Evolutionary conservation across 805 yeast species (phyloP), one percentile per base, ranked within the genome.

Genomic region (Saturnispora quitensis): DNA sequence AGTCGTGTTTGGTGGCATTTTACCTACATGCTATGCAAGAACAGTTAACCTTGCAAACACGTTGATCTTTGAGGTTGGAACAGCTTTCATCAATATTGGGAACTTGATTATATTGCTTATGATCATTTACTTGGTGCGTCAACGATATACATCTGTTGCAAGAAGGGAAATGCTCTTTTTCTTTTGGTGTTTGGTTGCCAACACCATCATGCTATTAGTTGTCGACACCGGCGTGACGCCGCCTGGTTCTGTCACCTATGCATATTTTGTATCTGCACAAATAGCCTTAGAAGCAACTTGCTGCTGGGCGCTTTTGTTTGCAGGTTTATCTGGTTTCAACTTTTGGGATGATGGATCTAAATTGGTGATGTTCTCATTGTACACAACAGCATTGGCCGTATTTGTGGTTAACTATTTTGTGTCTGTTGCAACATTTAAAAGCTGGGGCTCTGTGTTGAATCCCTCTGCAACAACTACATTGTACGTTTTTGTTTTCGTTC

Each of bases 191-290:
- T 74, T 76, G 55, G 70, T 84, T 33, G 72, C 78, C 1, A 73
- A 86, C 56, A 75, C 80, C 5, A 74, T 86, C 15, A 69, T 83
- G 55, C 76, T 90, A 2, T 71, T 91, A 46, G 76, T 91, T 22
- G 95, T 89, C 4, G 96, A 91, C 62, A 82, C 95, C 57, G 98
- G 98, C 18, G 97, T 91, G 1, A 76, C 86, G 12, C 96, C 98
- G 1, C 93, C 96, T 1, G 85, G 90, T 2, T 78, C 93, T 2
- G 62, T 63, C 2, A 73, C 88, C 4, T 91, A 81, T 62, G 85
- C 88, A 1, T 89, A 85, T 65, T 86, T 90, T 64, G 97, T 88
- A 4, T 81, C 93, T 13, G 73, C 83, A 6, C 97, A 91, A 65
- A 64, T 84, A 22, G 96, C 91, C 0, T 60, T 87, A 18, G 75